Evolutionary conservation across 2,329 filamentous ascomycete species (phyloP).

Genomic region (Sarocladium kiliense): DNA sequence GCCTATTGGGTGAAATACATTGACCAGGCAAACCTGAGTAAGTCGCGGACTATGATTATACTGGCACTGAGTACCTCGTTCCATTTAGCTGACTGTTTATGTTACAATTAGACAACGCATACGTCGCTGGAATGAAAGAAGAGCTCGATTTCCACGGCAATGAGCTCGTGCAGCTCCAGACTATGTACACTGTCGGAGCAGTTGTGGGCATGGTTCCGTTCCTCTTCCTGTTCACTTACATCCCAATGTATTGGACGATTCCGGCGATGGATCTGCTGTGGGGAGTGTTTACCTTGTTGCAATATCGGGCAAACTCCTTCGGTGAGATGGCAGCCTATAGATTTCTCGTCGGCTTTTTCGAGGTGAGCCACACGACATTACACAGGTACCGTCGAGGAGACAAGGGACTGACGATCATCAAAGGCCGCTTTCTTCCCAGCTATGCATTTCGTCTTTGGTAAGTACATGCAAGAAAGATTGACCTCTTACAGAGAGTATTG

Average conservation of each 20-base stretch:
- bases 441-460: slow-evolving; percentile 30
- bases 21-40: slow-evolving; percentile 12
- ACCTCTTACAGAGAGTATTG: no score
- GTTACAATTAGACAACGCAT: slow-evolving; percentile 49
- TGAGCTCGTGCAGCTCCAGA: slow-evolving; percentile 49
- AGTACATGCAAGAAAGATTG: not conserved
- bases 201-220: slow-evolving; percentile 33
- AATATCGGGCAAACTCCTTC: slow-evolving; percentile 43
- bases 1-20: slow-evolving; percentile 14
- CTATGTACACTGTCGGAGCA: slow-evolving; percentile 31
- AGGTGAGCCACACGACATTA: not conserved
- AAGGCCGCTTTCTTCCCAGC: slow-evolving; percentile 36
- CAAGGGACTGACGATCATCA: not conserved
- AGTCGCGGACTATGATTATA: not conserved
- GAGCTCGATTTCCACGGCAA: slow-evolving; percentile 46
- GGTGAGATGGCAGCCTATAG: slow-evolving; percentile 47
- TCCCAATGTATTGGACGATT: slow-evolving; percentile 44
- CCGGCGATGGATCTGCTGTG: slow-evolving; percentile 47
- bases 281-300: slow-evolving; percentile 52
- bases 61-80: no score
- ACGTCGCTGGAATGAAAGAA: slow-evolving; percentile 46
- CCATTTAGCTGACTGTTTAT: no score
- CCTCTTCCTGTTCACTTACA: slow-evolving; percentile 42
- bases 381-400: not conserved
- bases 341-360: slow-evolving; percentile 48